Percentiles rank a stretch among this genome's conserved stretches.
These are phyloP conservation scores for Noccaea bulbosa DNA, from an alignment of 345 rosid species.

Conservation along the genomic window DNA sequence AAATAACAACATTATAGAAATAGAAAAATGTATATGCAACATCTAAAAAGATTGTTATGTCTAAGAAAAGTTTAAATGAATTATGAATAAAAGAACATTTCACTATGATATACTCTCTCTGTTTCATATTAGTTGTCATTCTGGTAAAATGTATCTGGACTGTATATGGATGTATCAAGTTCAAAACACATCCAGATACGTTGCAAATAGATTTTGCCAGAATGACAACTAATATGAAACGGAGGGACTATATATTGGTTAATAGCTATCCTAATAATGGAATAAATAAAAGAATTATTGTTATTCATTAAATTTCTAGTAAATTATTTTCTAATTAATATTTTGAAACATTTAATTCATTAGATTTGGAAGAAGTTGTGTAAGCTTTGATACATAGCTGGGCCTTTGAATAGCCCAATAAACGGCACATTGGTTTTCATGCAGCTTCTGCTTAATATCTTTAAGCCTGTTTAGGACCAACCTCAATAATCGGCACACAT, in stretches of 20 bases:
- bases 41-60: background rate
- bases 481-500: background rate
- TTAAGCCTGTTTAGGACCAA: constrained; percentile 26
- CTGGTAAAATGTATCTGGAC: too few species aligned
- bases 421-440: background rate
- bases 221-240: too few species aligned
- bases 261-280: too few species aligned
- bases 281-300: too few species aligned
- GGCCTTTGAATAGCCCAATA: constrained; percentile 6
- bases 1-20: background rate
- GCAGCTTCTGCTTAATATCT: background rate
- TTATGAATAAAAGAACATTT: background rate
- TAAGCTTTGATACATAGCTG: background rate
- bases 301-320: background rate
- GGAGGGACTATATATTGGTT: too few species aligned
- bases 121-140: too few species aligned
- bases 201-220: too few species aligned
- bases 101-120: too few species aligned
- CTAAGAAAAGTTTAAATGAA: background rate
- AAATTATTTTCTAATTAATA: background rate
- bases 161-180: too few species aligned
- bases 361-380: background rate
- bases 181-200: too few species aligned
- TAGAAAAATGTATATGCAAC: background rate
- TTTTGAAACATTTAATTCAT: background rate